These are phyloP conservation scores for Trametes maxima DNA, from an alignment of 768 basidiomycete genomes.

Conservation along the genomic window DNA sequence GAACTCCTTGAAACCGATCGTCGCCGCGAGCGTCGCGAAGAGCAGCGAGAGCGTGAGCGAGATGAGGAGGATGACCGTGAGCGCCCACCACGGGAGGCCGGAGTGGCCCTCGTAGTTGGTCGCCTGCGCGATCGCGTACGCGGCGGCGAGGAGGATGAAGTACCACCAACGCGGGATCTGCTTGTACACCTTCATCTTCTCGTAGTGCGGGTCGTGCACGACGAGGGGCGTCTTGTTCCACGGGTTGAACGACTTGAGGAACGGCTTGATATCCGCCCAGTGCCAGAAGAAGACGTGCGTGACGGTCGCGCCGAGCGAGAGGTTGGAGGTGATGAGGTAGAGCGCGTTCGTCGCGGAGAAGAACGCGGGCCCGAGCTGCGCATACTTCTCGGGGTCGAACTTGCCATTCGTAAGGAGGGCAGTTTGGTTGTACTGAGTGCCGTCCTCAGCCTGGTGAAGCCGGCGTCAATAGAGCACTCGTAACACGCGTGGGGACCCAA, in stretches of 20 bases:
- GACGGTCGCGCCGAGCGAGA: conserved; percentile 37
- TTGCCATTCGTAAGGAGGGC: conserved; percentile 48
- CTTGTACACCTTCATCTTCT: conserved; percentile 52
- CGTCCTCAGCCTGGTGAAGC: conserved; percentile 24
- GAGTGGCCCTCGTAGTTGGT: conserved; percentile 51
- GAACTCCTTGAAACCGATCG: conserved; percentile 34
- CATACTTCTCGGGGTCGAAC: conserved; percentile 33
- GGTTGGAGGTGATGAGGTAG: conserved; percentile 38
- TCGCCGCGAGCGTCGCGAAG: conserved; percentile 52
- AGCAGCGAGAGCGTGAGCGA: conserved; percentile 55
- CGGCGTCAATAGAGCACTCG: background rate
- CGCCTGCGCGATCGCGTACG: conserved; percentile 53
- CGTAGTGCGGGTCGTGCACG: conserved; percentile 50
- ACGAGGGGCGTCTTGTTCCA: conserved; percentile 34
- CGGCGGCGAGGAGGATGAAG: conserved; percentile 42
- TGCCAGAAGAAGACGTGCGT: conserved; percentile 41
- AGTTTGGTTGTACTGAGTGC: conserved; percentile 43
- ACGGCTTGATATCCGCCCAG: conserved; percentile 39
- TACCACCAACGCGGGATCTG: conserved; percentile 59
- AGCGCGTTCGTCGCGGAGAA: conserved; percentile 41
- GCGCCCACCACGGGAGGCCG: conserved; percentile 55
- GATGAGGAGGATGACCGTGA: conserved; percentile 55
- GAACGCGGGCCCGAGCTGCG: conserved; percentile 36
- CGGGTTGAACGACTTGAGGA: conserved; percentile 37
- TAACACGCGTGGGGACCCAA: background rate